phyloP scores from a whole-genome alignment of 2,329 filamentous ascomycete species.

The Ascochyta lentis region DNA sequence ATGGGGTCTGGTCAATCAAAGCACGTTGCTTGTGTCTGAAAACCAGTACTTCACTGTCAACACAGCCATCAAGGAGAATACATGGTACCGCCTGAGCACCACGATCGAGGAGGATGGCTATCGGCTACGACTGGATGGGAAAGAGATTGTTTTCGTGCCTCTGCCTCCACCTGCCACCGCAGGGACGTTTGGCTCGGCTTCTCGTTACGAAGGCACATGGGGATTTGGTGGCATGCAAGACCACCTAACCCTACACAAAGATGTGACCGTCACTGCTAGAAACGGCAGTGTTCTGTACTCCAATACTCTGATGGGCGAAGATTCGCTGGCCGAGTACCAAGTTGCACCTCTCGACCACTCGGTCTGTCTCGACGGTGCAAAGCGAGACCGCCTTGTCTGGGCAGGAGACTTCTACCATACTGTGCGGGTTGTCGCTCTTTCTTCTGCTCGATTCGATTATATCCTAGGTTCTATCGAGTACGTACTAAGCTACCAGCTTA shows the following conservation, averaged over 20 bases:
- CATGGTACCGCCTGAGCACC: slow-evolving; percentile 51
- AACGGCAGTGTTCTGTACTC: slow-evolving; percentile 45
- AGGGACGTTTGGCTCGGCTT: slow-evolving; percentile 1
- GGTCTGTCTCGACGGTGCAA: slow-evolving; percentile 53
- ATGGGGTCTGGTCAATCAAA: slow-evolving; percentile 48
- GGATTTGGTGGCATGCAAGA: slow-evolving; percentile 54
- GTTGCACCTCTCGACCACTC: slow-evolving; percentile 43
- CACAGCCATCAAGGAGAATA: slow-evolving; percentile 36
- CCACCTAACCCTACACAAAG: slow-evolving; percentile 46
- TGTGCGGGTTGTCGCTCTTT: slow-evolving; percentile 43
- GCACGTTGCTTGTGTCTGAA: slow-evolving; percentile 28
- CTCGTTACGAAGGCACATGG: slow-evolving; percentile 34
- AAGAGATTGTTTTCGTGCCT: slow-evolving; percentile 27
- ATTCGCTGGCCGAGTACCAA: slow-evolving; percentile 49
- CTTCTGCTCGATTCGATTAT: slow-evolving; percentile 48
- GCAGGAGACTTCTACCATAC: slow-evolving; percentile 55
- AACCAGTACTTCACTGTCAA: slow-evolving; percentile 12
- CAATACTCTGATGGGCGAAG: slow-evolving; percentile 35
- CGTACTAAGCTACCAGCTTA: slow-evolving; percentile 29
- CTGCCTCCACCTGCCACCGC: not conserved
- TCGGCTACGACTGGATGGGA: slow-evolving; percentile 36
- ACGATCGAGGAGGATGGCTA: slow-evolving; percentile 37
- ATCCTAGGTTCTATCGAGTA: slow-evolving; percentile 45
- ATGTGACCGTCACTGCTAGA: slow-evolving; percentile 34
- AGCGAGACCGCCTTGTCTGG: slow-evolving; percentile 53